These are phyloP conservation scores for Wickerhamomyces silvicola DNA, from an alignment of 805 yeast genomes.

Conservation along the genomic window DNA sequence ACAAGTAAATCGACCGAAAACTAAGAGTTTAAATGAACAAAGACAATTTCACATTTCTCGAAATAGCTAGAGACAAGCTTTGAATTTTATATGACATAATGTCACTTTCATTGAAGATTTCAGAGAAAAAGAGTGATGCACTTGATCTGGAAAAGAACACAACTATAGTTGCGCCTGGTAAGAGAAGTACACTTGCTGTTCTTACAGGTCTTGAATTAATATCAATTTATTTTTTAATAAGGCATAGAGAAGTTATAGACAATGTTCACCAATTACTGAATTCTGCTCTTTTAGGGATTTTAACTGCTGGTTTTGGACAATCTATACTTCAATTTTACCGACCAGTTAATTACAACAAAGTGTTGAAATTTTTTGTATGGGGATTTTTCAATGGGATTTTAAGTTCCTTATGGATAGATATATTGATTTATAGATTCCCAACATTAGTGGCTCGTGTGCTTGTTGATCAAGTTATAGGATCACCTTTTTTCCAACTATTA, in stretches of 20 bases:
- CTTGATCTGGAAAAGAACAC: slow-evolving; percentile 17
- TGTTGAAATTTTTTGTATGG: slow-evolving; percentile 48
- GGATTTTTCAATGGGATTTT: slow-evolving; percentile 53
- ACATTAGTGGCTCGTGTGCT: slow-evolving; percentile 33
- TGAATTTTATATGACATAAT: no score
- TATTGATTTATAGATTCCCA: slow-evolving; percentile 33
- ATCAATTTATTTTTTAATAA: slow-evolving; percentile 8
- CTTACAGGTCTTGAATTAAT: slow-evolving; percentile 8
- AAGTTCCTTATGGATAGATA: slow-evolving; percentile 49
- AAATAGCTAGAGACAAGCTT: no score
- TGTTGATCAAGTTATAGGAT: slow-evolving; percentile 50
- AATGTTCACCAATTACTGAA: slow-evolving; percentile 19
- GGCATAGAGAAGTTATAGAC: slow-evolving; percentile 18
- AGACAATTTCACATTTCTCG: no score
- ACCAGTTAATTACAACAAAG: slow-evolving; percentile 12
- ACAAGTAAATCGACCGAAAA: no score
- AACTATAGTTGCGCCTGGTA: not conserved
- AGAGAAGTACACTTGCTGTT: slow-evolving; percentile 5
- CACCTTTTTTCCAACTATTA: slow-evolving; percentile 45
- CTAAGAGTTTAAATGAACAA: no score
- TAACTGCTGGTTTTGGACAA: slow-evolving; percentile 20
- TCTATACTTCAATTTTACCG: slow-evolving; percentile 17
- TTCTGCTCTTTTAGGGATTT: slow-evolving; percentile 17
- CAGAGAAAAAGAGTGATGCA: no score
- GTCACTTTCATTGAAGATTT: no score